Conservation (phyloP, 192 early-diverging fungal genomes). For the Coemansia sp. region DNA sequence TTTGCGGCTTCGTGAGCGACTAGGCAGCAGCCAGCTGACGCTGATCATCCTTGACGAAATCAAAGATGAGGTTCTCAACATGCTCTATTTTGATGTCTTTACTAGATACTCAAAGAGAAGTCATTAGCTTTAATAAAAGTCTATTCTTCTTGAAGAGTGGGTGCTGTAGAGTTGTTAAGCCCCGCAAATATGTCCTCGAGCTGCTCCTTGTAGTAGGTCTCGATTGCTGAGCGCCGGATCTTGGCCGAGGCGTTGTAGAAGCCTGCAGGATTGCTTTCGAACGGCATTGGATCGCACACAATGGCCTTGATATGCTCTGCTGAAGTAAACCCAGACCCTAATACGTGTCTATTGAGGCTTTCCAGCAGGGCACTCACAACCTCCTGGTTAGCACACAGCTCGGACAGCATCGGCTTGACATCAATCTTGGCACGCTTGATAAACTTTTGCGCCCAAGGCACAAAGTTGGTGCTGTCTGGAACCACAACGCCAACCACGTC, state of each 20-base stretch:
- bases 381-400: slow-evolving; percentile 50
- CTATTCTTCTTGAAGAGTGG: slow-evolving; percentile 4
- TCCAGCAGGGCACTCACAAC: slow-evolving; percentile 60
- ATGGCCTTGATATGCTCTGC: slow-evolving; percentile 76
- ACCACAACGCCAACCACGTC: slow-evolving; percentile 80
- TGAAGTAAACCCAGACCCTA: slow-evolving; percentile 60
- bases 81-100: slow-evolving; percentile 51
- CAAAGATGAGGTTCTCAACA: slow-evolving; percentile 48
- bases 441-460: slow-evolving; percentile 57
- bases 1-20: slow-evolving; percentile 32
- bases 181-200: slow-evolving; percentile 56
- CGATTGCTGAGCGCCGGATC: slow-evolving; percentile 58
- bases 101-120: slow-evolving; percentile 38
- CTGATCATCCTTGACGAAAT: slow-evolving; percentile 50
- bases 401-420: slow-evolving; percentile 40
- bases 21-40: slow-evolving; percentile 30
- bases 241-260: slow-evolving; percentile 87
- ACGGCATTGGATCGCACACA: slow-evolving; percentile 62
- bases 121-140: slow-evolving; percentile 6
- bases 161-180: slow-evolving; percentile 22
- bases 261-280: slow-evolving; percentile 62
- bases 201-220: slow-evolving; percentile 43
- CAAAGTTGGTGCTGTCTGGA: slow-evolving; percentile 64
- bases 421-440: not conserved
- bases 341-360: slow-evolving; percentile 57